Evolutionary conservation across 495 filamentous ascomycete species (phyloP).

Genomic region (Neurospora cerealis): DNA sequence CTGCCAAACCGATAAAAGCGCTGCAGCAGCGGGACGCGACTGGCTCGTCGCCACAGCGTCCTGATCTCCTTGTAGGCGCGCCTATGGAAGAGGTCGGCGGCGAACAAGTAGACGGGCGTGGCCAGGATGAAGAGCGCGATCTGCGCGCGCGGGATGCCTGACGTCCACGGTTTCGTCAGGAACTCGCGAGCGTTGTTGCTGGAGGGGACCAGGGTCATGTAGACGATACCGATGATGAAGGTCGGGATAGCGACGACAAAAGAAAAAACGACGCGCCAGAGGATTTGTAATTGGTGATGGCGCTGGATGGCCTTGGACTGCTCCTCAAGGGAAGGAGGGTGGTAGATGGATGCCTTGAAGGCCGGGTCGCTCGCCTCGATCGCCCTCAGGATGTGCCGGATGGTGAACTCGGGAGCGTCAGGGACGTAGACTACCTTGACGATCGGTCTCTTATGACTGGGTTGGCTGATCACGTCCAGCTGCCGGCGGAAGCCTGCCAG

Average conservation of each 20-base stretch:
- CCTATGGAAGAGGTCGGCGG: constrained; percentile 76
- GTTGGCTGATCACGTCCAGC: constrained; percentile 38
- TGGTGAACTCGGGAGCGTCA: constrained; percentile 56
- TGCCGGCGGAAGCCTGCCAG: constrained; percentile 23
- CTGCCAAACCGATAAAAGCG: constrained; percentile 89
- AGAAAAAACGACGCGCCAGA: constrained; percentile 58
- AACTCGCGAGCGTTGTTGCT: constrained; percentile 46
- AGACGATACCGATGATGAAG: constrained; percentile 83
- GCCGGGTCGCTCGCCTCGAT: constrained; percentile 54
- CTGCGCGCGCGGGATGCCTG: constrained; percentile 65
- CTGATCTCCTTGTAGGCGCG: constrained; percentile 71
- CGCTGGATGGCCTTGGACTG: constrained; percentile 61
- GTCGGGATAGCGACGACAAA: constrained; percentile 73
- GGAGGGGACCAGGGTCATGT: constrained; percentile 67
- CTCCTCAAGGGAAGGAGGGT: constrained; percentile 78
- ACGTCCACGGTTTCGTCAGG: constrained; percentile 62
- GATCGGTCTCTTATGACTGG: constrained; percentile 46
- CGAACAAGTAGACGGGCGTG: constrained; percentile 84
- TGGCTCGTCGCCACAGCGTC: constrained; percentile 72
- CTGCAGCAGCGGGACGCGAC: constrained; percentile 60
- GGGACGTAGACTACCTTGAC: constrained; percentile 64
- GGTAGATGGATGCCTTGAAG: constrained; percentile 62
- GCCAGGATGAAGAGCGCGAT: constrained; percentile 79
- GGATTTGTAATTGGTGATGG: constrained; percentile 50
- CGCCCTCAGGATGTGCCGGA: constrained; percentile 59